These are phyloP conservation scores for Candida parachauliodes DNA, from an alignment of 805 yeast species.

Conservation along the genomic window DNA sequence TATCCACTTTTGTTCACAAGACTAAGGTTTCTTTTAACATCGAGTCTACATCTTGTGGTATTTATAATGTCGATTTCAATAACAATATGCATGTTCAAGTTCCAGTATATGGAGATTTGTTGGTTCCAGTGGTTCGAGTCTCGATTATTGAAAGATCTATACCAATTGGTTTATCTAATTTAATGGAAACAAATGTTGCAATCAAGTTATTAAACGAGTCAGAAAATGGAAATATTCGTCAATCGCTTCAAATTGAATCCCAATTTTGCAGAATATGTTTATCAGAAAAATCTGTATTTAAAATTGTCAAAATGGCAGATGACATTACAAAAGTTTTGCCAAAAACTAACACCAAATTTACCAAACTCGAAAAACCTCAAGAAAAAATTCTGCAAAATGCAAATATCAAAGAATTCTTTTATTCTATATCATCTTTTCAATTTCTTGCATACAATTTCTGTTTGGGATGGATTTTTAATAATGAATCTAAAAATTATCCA, in stretches of 20 bases:
- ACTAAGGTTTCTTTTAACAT: slow-evolving; percentile 33
- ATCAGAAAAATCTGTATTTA: slow-evolving; percentile 48
- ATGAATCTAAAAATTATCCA: slow-evolving; percentile 43
- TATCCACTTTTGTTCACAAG: slow-evolving; percentile 29
- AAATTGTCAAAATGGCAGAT: slow-evolving; percentile 32
- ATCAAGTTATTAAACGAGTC: slow-evolving; percentile 39
- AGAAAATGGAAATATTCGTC: slow-evolving; percentile 22
- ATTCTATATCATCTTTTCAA: slow-evolving; percentile 47
- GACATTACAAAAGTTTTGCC: slow-evolving; percentile 12
- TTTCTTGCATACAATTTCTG: slow-evolving; percentile 64
- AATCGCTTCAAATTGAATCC: slow-evolving; percentile 55
- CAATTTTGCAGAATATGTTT: slow-evolving; percentile 56
- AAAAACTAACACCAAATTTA: neutral
- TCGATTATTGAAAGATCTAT: slow-evolving; percentile 37
- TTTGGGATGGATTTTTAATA: slow-evolving; percentile 74
- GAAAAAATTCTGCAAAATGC: neutral
- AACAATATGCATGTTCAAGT: slow-evolving; percentile 12
- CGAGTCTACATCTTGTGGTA: slow-evolving; percentile 24
- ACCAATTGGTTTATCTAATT: slow-evolving; percentile 38
- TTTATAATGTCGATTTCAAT: slow-evolving; percentile 19
- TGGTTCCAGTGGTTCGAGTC: slow-evolving; percentile 40
- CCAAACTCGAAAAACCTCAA: neutral
- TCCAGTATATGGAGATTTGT: slow-evolving; percentile 36
- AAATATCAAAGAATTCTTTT: neutral
- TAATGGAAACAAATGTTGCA: slow-evolving; percentile 44